These are phyloP conservation scores for Podila clonocystis DNA, from an alignment of 192 early-diverging fungal genomes.

Conservation along the genomic window DNA sequence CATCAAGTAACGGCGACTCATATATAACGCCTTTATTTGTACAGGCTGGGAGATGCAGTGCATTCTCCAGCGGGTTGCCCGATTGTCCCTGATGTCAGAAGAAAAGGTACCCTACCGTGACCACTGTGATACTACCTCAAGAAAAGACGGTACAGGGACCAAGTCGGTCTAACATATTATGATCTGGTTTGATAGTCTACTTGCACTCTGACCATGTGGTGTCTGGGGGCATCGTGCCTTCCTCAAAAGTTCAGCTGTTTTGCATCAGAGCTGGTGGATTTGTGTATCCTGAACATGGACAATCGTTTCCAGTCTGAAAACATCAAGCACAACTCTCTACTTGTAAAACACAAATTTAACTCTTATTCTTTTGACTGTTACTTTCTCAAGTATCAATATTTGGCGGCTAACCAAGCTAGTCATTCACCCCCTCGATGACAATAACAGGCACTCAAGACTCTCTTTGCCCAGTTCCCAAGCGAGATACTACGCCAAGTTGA, in stretches of 20 bases:
- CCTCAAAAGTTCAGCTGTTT: neutral
- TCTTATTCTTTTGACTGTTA: neutral
- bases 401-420: neutral
- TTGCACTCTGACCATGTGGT: neutral
- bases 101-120: neutral
- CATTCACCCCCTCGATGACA: neutral
- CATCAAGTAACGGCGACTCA: neutral
- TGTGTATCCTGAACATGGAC: neutral
- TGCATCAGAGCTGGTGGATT: neutral
- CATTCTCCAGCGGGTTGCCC: neutral
- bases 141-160: neutral
- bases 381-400: too few species aligned
- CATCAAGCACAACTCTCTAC: neutral
- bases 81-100: neutral
- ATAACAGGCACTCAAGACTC: neutral
- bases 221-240: neutral
- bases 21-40: neutral
- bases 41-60: slow-evolving; percentile 1
- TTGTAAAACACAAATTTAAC: neutral
- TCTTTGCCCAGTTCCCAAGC: neutral
- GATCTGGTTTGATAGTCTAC: neutral
- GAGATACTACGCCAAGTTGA: neutral
- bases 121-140: neutral
- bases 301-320: neutral
- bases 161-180: neutral